Base-by-base conservation (phyloP, 345 rosid genomes). In the Bruguiera gymnorhiza region DNA sequence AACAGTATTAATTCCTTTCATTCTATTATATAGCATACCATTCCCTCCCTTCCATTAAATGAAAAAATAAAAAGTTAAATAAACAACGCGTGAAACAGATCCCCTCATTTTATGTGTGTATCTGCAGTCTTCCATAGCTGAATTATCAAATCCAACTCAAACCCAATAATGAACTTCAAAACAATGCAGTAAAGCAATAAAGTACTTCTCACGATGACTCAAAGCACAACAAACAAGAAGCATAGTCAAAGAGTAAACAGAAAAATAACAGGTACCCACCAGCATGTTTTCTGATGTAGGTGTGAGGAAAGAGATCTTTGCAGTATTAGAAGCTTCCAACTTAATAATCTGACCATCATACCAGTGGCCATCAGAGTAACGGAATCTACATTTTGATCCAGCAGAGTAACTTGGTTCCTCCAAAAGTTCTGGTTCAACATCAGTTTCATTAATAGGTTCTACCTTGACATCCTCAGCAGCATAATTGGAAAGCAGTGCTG, bases 281-380 rank as follows among this genome's bases (percentile, higher is more conserved):
- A 83, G 60, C 99, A 90, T 92, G 67, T 80, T 87, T 72, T 95
- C 98, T 50, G 91, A 84, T 5, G 89, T 95, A 7, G 99, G 99
- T 1, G 84, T 78, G 70, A 95, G 96, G 81, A 92, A 92, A 79
- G 93, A 74, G 60, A 95, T 75, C 88, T 85, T 95, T 3, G 89
- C 93, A 57, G 78, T 76, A 74, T 69, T 75, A 54, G 87, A 79
- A 26, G 82, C 86, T 61, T 81, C 85, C 75, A 86, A 70, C 34
- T 75, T 86, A 70, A 92, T 75, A 78, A 92, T 72, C 50, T 81
- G 87, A 80, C 97, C 99, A 70, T 88, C 80, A 76, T 95, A 95
- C 99, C 99, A 92, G 24, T 89, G 97, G 2, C 99, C 99, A 81
- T 95, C 81, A 8, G 57, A 79, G 64, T 86, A 73, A 16, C 89